Conservation (phyloP, 1,284 basidiomycete genomes). For the Heterobasidion occidentale region DNA sequence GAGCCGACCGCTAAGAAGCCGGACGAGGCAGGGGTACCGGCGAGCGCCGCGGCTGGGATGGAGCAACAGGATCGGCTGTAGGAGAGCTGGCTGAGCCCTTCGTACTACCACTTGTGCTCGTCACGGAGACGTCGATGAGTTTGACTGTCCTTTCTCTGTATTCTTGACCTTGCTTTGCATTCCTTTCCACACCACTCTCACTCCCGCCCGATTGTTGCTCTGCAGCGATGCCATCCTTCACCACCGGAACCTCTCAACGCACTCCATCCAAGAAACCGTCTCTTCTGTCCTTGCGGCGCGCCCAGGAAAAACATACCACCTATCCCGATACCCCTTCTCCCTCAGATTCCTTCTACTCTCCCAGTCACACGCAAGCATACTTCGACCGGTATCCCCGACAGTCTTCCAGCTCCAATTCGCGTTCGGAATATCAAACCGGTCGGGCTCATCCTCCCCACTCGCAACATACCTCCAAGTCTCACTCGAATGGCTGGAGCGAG, state of each 20-base stretch:
- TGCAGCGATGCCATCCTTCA: constrained; percentile 4
- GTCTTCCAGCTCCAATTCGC: constrained; percentile 4
- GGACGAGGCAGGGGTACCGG: too few species aligned
- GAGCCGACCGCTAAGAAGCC: too few species aligned
- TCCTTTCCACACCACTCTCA: background rate
- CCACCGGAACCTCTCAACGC: constrained; percentile 21
- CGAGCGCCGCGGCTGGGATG: background rate
- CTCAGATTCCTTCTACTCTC: constrained; percentile 13
- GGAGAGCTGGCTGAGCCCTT: too few species aligned
- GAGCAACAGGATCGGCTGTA: background rate
- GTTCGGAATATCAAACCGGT: background rate
- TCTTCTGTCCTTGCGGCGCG: constrained; percentile 44
- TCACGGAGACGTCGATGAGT: background rate
- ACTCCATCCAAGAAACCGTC: constrained; percentile 44
- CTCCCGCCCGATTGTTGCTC: background rate
- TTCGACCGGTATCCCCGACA: constrained; percentile 24
- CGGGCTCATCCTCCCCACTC: background rate
- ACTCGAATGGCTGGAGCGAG: constrained; percentile 1
- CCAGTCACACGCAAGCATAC: constrained; percentile 19
- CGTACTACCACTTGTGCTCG: background rate
- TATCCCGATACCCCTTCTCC: constrained; percentile 20
- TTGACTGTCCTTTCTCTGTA: background rate
- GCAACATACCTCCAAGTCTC: background rate
- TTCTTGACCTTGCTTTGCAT: background rate
- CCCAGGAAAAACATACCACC: constrained; percentile 33